Percentiles rank a stretch among this genome's conserved stretches.
phyloP scores from a whole-genome alignment of 805 yeast species.

The Priceomyces carsonii region DNA sequence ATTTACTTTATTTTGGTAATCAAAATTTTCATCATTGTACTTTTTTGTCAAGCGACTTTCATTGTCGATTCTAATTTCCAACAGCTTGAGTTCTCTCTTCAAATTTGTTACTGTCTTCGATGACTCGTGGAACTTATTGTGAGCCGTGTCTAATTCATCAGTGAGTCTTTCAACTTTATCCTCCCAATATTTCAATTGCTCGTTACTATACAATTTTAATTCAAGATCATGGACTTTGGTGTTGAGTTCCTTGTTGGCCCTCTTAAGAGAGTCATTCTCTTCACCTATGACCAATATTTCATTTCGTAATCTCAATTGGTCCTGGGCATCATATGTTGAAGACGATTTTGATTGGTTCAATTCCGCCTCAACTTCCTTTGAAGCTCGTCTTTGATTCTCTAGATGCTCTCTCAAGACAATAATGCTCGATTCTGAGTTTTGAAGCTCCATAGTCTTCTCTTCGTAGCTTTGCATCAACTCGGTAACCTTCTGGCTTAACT shows the following conservation, averaged over 20 bases:
- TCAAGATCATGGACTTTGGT: constrained; percentile 47
- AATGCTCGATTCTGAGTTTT: constrained; percentile 27
- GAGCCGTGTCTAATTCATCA: constrained; percentile 46
- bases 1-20: constrained; percentile 51
- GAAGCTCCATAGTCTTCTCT: constrained; percentile 21
- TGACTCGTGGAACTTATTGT: constrained; percentile 51
- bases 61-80: constrained; percentile 51
- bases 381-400: constrained; percentile 32
- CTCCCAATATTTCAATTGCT: constrained; percentile 64
- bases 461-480: constrained; percentile 27
- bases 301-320: constrained; percentile 42
- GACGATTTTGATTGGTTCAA: constrained; percentile 30
- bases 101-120: constrained; percentile 50
- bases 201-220: constrained; percentile 47
- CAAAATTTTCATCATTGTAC: constrained; percentile 60
- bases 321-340: constrained; percentile 29
- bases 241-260: constrained; percentile 52
- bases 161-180: constrained; percentile 55
- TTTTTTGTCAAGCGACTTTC: constrained; percentile 51
- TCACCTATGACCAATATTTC: constrained; percentile 59
- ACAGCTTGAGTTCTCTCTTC: constrained; percentile 55
- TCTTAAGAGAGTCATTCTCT: constrained; percentile 66
- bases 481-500: constrained; percentile 30
- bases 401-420: constrained; percentile 35
- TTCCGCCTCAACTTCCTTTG: constrained; percentile 34